Conservation (phyloP, 164 flowering plant genomes). For the Magnolia kwangsiensis region DNA sequence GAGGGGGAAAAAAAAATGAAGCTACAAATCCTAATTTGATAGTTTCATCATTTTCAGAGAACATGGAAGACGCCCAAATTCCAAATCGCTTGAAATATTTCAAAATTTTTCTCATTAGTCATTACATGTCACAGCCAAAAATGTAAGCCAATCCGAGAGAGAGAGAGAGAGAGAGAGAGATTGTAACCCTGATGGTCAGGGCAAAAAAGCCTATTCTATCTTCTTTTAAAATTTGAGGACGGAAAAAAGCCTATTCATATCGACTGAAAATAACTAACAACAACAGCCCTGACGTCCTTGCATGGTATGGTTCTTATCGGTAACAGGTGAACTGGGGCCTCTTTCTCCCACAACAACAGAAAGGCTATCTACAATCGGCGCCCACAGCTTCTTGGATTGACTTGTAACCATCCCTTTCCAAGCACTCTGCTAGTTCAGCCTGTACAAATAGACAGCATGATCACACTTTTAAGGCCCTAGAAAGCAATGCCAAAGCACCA, state of each 20-base stretch:
- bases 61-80: background rate
- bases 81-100: background rate
- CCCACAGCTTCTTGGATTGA: conserved; percentile 80
- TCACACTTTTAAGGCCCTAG: background rate
- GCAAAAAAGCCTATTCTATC: background rate
- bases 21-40: no score
- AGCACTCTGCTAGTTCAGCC: conserved; percentile 81
- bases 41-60: background rate
- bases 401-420: conserved; percentile 91
- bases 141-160: background rate
- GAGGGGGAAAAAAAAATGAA: no score
- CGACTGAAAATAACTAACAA: background rate
- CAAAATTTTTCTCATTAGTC: conserved; percentile 1
- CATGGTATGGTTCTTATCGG: background rate
- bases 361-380: conserved; percentile 64
- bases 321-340: background rate
- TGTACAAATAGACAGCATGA: conserved; percentile 12
- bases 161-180: background rate
- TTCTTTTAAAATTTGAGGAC: no score
- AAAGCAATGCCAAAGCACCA: background rate
- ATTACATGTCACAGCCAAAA: background rate
- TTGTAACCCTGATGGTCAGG: background rate
- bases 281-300: background rate
- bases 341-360: background rate
- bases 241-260: no score